Evolutionary conservation across 495 filamentous ascomycete genomes (phyloP).

Genomic region (Glarea lozoyensis): DNA sequence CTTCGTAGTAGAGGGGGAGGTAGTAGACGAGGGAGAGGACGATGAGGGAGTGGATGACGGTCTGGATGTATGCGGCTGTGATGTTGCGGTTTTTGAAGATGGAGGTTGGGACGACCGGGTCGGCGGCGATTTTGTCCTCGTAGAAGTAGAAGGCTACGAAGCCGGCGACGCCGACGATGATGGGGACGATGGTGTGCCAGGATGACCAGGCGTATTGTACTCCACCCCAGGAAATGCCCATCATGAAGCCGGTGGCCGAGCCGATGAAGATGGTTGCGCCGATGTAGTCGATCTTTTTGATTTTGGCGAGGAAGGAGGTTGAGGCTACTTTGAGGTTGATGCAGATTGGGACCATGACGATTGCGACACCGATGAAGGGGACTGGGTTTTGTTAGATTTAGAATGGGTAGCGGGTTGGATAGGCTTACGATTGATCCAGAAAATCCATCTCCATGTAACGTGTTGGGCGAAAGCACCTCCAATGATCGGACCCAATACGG

Average conservation of each 20-base stretch:
- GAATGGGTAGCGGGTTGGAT: neutral
- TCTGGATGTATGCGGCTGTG: slow-evolving; percentile 27
- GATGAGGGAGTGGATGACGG: slow-evolving; percentile 39
- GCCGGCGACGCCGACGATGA: slow-evolving; percentile 39
- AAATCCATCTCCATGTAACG: slow-evolving; percentile 7
- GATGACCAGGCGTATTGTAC: slow-evolving; percentile 42
- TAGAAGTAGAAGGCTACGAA: slow-evolving; percentile 35
- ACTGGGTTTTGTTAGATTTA: neutral
- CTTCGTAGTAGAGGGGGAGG: slow-evolving; percentile 57
- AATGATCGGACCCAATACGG: slow-evolving; percentile 56
- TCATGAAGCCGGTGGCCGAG: slow-evolving; percentile 35
- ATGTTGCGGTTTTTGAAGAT: slow-evolving; percentile 35
- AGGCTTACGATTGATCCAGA: neutral
- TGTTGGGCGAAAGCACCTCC: slow-evolving; percentile 57
- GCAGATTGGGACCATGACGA: slow-evolving; percentile 30
- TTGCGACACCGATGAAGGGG: slow-evolving; percentile 26
- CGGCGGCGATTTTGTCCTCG: slow-evolving; percentile 33
- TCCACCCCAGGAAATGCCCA: slow-evolving; percentile 46
- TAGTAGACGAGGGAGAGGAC: slow-evolving; percentile 50
- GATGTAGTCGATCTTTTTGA: slow-evolving; percentile 49
- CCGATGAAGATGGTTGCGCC: slow-evolving; percentile 47
- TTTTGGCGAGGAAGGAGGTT: slow-evolving; percentile 28
- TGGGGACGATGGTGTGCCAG: slow-evolving; percentile 47
- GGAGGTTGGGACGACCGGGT: slow-evolving; percentile 33
- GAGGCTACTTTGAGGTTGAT: slow-evolving; percentile 22